phyloP scores from a whole-genome alignment of 768 basidiomycete genomes.

The Calocera cornea region DNA sequence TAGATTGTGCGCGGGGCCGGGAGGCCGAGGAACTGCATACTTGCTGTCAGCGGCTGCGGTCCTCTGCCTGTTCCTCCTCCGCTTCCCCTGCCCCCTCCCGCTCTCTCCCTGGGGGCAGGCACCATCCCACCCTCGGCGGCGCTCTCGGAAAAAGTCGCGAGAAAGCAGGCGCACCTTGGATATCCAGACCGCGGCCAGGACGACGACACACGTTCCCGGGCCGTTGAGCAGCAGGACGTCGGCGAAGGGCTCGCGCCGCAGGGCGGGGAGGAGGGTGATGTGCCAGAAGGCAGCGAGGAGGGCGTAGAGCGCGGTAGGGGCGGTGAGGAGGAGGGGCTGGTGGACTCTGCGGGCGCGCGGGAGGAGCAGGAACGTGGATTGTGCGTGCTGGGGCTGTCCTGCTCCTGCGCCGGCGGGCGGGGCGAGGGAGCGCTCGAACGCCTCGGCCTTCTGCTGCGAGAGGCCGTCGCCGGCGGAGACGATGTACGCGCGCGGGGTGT shows the following conservation, averaged over 20 bases:
- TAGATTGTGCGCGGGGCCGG: slow-evolving; percentile 64
- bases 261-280: slow-evolving; percentile 41
- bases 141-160: background rate
- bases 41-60: slow-evolving; percentile 10
- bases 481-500: slow-evolving; percentile 66
- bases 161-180: slow-evolving; percentile 28
- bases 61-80: too few relatives aligned
- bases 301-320: slow-evolving; percentile 49
- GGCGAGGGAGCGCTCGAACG: slow-evolving; percentile 42
- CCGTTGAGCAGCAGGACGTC: slow-evolving; percentile 85
- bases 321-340: slow-evolving; percentile 59
- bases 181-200: slow-evolving; percentile 56
- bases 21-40: slow-evolving; percentile 55
- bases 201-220: slow-evolving; percentile 79
- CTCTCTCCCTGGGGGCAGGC: too few relatives aligned
- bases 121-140: too few relatives aligned
- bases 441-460: slow-evolving; percentile 54
- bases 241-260: slow-evolving; percentile 32
- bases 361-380: slow-evolving; percentile 47
- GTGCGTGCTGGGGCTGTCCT: slow-evolving; percentile 5
- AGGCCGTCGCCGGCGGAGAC: slow-evolving; percentile 68
- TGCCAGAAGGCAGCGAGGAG: slow-evolving; percentile 47
- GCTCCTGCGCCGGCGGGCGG: slow-evolving; percentile 5
- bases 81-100: background rate
- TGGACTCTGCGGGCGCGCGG: slow-evolving; percentile 83